Evolutionary conservation across 352 stramenopile genomes (phyloP).

Genomic region (Chrysophaeum taylorii): DNA sequence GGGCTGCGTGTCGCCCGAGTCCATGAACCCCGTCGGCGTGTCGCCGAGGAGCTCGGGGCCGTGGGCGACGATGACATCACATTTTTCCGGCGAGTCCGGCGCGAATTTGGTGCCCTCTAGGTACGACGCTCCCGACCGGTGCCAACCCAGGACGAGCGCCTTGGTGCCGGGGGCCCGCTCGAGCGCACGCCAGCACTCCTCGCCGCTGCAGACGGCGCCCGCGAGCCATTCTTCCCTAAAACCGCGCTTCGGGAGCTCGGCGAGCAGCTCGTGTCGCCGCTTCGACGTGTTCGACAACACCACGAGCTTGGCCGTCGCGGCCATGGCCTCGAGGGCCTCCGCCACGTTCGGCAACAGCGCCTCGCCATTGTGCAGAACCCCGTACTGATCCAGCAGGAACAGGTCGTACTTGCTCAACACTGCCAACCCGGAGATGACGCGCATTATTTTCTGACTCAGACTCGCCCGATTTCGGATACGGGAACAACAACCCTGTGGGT

Average conservation of each 20-base stretch:
- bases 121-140: neutral
- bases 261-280: conserved; percentile 33
- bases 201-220: conserved; percentile 45
- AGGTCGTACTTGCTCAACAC: conserved; percentile 54
- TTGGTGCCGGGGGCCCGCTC: conserved; percentile 38
- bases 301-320: conserved; percentile 41
- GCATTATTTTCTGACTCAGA: too few species aligned
- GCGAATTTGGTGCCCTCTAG: conserved; percentile 33
- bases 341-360: conserved; percentile 39
- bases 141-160: conserved; percentile 16
- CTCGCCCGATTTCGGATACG: too few species aligned
- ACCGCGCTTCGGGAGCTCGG: conserved; percentile 41
- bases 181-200: conserved; percentile 39
- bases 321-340: conserved; percentile 45
- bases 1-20: conserved; percentile 26
- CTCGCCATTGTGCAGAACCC: conserved; percentile 56
- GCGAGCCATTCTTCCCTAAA: conserved; percentile 39
- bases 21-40: neutral
- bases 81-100: conserved; percentile 30
- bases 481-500: too few species aligned
- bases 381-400: conserved; percentile 60
- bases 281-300: conserved; percentile 57
- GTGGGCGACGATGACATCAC: conserved; percentile 41
- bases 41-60: conserved; percentile 38
- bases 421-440: too few species aligned